Percentiles rank a stretch among this genome's conserved stretches.
Evolutionary conservation across 805 yeast genomes (phyloP).

Genomic region (Suhomyces sp.): DNA sequence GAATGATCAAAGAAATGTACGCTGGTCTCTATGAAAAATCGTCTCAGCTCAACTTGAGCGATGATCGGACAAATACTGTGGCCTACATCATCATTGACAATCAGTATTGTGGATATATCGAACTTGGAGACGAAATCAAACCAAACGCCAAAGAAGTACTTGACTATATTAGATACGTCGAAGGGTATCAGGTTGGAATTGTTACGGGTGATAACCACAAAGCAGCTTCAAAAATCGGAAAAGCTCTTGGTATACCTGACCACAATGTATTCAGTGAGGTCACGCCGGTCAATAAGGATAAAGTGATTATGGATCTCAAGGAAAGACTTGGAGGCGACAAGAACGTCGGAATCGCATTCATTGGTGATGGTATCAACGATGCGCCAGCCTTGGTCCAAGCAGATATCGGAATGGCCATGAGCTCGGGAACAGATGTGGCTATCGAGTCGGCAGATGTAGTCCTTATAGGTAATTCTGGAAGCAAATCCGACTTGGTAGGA

Average conservation of each 20-base stretch:
- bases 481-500: slow-evolving; percentile 39
- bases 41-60: slow-evolving; percentile 10
- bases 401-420: slow-evolving; percentile 85
- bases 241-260: slow-evolving; percentile 60
- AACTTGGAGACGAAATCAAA: slow-evolving; percentile 65
- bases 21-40: slow-evolving; percentile 13
- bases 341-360: slow-evolving; percentile 63
- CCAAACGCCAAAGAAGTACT: slow-evolving; percentile 63
- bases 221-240: slow-evolving; percentile 65
- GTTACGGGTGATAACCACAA: slow-evolving; percentile 81
- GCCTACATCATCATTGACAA: slow-evolving; percentile 60
- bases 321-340: slow-evolving; percentile 31
- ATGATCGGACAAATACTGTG: slow-evolving; percentile 37
- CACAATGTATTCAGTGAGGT: slow-evolving; percentile 71
- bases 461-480: slow-evolving; percentile 45
- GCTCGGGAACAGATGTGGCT: slow-evolving; percentile 93
- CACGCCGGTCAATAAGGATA: slow-evolving; percentile 73
- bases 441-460: slow-evolving; percentile 96
- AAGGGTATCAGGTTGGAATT: slow-evolving; percentile 69
- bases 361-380: slow-evolving; percentile 98
- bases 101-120: slow-evolving; percentile 59
- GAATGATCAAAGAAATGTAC: slow-evolving; percentile 31
- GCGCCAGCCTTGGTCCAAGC: slow-evolving; percentile 93
- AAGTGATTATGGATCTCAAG: slow-evolving; percentile 59
- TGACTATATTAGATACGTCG: slow-evolving; percentile 43